Evolutionary conservation across 352 stramenopile species (phyloP), one percentile per base, ranked within the genome.

Genomic region (Phytophthora citricola): DNA sequence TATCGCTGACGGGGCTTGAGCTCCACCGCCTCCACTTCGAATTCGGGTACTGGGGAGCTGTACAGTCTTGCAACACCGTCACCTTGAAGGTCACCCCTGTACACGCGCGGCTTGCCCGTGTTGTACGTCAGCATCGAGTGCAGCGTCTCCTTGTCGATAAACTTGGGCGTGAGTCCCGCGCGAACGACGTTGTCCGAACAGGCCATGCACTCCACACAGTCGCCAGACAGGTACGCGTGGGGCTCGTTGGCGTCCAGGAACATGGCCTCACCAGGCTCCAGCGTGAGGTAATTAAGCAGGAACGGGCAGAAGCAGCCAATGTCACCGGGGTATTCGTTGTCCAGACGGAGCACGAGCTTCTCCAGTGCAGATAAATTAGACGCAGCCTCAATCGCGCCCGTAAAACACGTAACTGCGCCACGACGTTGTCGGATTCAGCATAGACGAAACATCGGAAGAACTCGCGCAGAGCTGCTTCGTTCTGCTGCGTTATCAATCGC

Each of bases 101-200:
- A 75, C n/a, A 77, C 43, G 45, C 38, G 47, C 15, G 73, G 73
- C 34, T 69, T 66, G 20, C 67, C 70, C 44, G 64, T 73, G 52
- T 82, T 75, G 73, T 99, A 99, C 2, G 97, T 99, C 20, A 99
- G 89, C 96, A 99, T 99, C 12, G 92, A 85, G 46, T 97, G 85
- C 34, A 99, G 84, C 62, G 97, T 99, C 20, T 94, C 82, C 54
- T 99, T 98, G 86, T 99, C 98, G 56, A 98, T 98, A 69, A 98
- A 98, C 81, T 99, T 99, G 39, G 97, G 97, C 32, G 98, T 99
- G 12, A 99, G 78, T 20, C 97, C 98, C 5, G 97, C 97, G 45
- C 98, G 94, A 26, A 99, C 97, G 12, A 99, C 98, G 76, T 99
- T 99, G 81, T 99, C 97, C 29, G 87, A 98, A 49, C 96, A 98